Percentiles rank a stretch among this genome's conserved stretches.
phyloP scores from a whole-genome alignment of 768 basidiomycete genomes.

The Auricularia sp. region DNA sequence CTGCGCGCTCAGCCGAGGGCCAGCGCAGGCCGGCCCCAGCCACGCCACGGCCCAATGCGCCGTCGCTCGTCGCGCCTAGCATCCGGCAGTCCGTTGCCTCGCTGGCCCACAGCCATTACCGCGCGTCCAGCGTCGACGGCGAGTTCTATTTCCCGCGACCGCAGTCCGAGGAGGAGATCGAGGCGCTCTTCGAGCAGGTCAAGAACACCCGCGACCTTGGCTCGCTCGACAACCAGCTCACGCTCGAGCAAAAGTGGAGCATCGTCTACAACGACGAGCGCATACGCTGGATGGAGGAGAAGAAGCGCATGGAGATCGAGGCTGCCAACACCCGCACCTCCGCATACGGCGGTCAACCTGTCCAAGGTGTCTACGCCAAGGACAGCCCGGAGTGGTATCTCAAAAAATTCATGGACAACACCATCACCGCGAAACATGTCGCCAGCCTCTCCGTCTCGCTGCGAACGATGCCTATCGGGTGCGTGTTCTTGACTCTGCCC shows the following conservation, averaged over 20 bases:
- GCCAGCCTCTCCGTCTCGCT: conserved; percentile 64
- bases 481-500: conserved; percentile 16
- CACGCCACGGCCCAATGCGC: background rate
- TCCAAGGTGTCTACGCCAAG: conserved; percentile 38
- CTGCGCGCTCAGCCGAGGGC: background rate
- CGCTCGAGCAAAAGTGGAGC: conserved; percentile 84
- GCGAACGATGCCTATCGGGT: conserved; percentile 76
- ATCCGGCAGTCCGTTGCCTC: background rate
- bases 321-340: conserved; percentile 40
- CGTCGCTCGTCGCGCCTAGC: background rate
- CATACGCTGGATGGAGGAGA: conserved; percentile 66
- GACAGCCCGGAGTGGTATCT: conserved; percentile 91
- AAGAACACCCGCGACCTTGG: conserved; percentile 58
- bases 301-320: conserved; percentile 48
- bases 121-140: conserved; percentile 5
- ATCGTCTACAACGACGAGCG: conserved; percentile 80
- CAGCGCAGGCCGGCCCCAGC: background rate
- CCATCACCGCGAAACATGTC: conserved; percentile 74
- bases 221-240: conserved; percentile 37
- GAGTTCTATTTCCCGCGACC: conserved; percentile 74
- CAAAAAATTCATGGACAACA: conserved; percentile 78
- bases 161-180: conserved; percentile 63
- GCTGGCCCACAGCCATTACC: background rate
- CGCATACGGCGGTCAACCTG: conserved; percentile 28
- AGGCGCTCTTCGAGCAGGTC: conserved; percentile 70